phyloP scores from a whole-genome alignment of 495 filamentous ascomycete species.

The Neurospora tetrasperma region DNA sequence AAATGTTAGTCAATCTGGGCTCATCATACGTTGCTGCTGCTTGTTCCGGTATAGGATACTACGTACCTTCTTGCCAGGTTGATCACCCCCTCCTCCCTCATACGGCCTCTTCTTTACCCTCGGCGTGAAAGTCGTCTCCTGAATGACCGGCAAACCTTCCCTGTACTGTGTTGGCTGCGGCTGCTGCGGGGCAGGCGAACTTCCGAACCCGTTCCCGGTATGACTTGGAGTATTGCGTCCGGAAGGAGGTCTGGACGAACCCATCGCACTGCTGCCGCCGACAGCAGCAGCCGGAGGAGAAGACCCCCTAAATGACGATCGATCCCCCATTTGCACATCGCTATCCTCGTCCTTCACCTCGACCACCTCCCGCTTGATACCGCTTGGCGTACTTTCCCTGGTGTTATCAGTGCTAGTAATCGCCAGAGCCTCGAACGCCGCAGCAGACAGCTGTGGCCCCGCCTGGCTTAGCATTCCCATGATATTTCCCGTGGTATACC shows the following conservation, averaged over 20 bases:
- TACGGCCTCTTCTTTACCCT: constrained; percentile 20
- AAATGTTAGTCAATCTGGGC: neutral
- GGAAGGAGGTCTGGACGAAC: neutral
- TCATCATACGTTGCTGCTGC: neutral
- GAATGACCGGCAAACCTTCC: constrained; percentile 16
- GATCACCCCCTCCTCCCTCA: constrained; percentile 12
- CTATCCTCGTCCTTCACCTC: constrained; percentile 1
- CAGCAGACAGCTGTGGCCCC: constrained; percentile 9
- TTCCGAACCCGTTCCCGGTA: neutral
- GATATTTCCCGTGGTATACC: constrained; percentile 66
- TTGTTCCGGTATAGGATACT: neutral
- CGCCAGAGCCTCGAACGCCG: constrained; percentile 8
- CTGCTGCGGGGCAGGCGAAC: constrained; percentile 2
- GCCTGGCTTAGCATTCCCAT: constrained; percentile 33
- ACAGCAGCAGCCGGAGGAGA: neutral
- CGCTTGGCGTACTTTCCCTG: neutral
- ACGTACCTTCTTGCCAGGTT: constrained; percentile 20
- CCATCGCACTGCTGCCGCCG: neutral
- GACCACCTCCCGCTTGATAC: neutral
- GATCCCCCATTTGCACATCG: constrained; percentile 23
- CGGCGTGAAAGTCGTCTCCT: constrained; percentile 7
- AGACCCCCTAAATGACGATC: neutral
- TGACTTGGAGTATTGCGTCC: neutral
- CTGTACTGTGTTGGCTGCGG: constrained; percentile 11
- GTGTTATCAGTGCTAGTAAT: neutral